phyloP scores from a whole-genome alignment of 106 monocot species.

The Narthecium ossifragum region DNA sequence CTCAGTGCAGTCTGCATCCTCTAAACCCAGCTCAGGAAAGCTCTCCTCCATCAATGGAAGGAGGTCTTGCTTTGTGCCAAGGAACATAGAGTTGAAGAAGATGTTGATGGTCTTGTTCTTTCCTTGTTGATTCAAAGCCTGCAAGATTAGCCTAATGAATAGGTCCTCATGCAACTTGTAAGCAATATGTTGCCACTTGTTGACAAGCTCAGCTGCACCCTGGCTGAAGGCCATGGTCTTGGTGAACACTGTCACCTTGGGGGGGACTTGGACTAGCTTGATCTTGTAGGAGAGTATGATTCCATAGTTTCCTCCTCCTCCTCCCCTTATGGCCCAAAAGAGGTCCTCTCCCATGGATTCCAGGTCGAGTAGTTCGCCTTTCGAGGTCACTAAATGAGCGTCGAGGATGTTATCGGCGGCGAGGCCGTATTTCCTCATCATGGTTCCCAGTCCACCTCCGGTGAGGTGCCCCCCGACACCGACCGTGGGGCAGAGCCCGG shows the following conservation, averaged over 20 bases:
- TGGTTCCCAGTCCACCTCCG: conserved; percentile 45
- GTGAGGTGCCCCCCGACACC: conserved; percentile 52
- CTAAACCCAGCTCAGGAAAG: conserved; percentile 26
- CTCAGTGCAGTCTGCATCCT: neutral
- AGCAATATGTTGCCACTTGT: conserved; percentile 29
- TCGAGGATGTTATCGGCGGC: conserved; percentile 46
- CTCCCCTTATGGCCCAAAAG: conserved; percentile 34
- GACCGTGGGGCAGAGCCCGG: conserved; percentile 10
- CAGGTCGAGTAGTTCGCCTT: conserved; percentile 31
- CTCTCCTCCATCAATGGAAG: neutral
- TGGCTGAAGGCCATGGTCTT: conserved; percentile 13
- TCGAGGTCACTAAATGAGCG: conserved; percentile 22
- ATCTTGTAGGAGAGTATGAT: neutral
- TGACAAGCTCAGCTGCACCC: conserved; percentile 22
- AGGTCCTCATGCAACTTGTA: conserved; percentile 16
- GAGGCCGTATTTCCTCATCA: conserved; percentile 36
- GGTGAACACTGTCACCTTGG: neutral
- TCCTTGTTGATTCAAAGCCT: neutral
- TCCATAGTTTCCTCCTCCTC: neutral
- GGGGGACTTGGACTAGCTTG: neutral
- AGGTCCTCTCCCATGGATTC: conserved; percentile 60
- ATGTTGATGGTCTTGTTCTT: conserved; percentile 12
- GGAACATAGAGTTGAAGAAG: conserved; percentile 16
- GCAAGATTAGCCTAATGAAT: conserved; percentile 14
- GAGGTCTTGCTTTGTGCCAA: conserved; percentile 15